Base-by-base conservation (phyloP, 306 rosid genomes). In the Fragaria vesca region DNA sequence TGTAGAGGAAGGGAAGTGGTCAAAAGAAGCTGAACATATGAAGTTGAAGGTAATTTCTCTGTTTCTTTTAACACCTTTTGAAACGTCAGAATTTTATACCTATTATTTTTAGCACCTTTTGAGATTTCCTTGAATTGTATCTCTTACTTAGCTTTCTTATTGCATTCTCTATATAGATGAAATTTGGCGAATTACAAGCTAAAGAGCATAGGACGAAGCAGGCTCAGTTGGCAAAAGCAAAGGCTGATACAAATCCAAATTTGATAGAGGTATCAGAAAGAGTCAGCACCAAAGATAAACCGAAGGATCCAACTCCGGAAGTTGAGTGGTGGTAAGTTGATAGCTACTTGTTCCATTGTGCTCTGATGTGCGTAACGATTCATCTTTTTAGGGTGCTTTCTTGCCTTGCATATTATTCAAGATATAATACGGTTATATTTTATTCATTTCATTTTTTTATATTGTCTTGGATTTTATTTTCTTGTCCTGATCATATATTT, bases 101-200 rank as follows among this genome's bases (percentile, higher is more conserved):
- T 2, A 4, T 38, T 38, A 38, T 40, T 38, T 9, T 7, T 58
- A 0, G 32, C 69, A 38, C 45, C 34, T 11, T 60, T 55, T 48
- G 4, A 69, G 12, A 52, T 69, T 55, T 28, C 69, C 45, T 15
- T 65, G 50, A 74, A 24, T 63, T 65, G 34, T 72, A 63, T 62
- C 71, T 71, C 61, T 48, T 36, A 4, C 3, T 28, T 28, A 30
- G 13, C 50, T 65, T 3, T 72, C 67, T 47, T 4, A 55, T 20
- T 24, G 17, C 30, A 8, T 74, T 45, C 78, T 66, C 26, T 67
- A 12, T 79, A 50, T 87, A 94, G 98, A 92, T 91, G 83, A 85
- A 92, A 87, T 94, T 90, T 87, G 98, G 98, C 78, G 98, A 94
- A 86, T 94, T 97, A 76, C 98, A 92, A 88, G 98, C 98, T 18